Evolutionary conservation across 768 basidiomycete genomes (phyloP).

Genomic region (Suillus ampliporus): DNA sequence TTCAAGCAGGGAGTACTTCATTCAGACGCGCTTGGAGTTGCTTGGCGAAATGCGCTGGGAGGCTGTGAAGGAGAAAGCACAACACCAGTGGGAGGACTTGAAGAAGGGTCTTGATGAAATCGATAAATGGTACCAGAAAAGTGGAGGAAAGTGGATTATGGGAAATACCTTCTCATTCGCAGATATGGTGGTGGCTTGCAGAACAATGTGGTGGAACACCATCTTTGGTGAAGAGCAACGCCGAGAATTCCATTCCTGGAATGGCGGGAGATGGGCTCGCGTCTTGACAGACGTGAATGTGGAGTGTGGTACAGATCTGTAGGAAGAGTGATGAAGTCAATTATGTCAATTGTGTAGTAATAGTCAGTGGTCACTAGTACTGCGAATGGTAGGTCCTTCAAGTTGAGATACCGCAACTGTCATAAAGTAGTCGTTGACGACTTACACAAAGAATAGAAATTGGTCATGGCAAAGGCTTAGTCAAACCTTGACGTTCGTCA

Average conservation of each 20-base stretch:
- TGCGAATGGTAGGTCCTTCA: too few species aligned
- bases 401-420: too few species aligned
- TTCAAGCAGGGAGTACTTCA: slow-evolving; percentile 11
- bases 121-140: slow-evolving; percentile 11
- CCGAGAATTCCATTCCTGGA: slow-evolving; percentile 9
- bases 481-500: too few species aligned
- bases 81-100: slow-evolving; percentile 6
- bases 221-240: slow-evolving; percentile 11
- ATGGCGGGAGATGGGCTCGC: slow-evolving; percentile 10
- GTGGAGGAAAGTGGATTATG: slow-evolving; percentile 13
- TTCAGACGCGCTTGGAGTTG: slow-evolving; percentile 3
- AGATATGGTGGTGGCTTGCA: slow-evolving; percentile 11
- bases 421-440: too few species aligned
- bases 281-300: slow-evolving; percentile 4
- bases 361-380: too few species aligned
- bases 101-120: slow-evolving; percentile 9
- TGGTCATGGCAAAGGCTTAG: too few species aligned
- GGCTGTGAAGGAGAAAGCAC: background rate
- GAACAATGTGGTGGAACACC: slow-evolving; percentile 7
- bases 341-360: background rate
- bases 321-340: background rate
- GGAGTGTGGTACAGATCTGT: slow-evolving; percentile 6
- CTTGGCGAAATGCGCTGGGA: slow-evolving; percentile 5
- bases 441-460: too few species aligned
- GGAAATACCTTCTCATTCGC: slow-evolving; percentile 12